Base-by-base conservation (phyloP, 2,329 filamentous ascomycete species). In the Alternaria sp. region DNA sequence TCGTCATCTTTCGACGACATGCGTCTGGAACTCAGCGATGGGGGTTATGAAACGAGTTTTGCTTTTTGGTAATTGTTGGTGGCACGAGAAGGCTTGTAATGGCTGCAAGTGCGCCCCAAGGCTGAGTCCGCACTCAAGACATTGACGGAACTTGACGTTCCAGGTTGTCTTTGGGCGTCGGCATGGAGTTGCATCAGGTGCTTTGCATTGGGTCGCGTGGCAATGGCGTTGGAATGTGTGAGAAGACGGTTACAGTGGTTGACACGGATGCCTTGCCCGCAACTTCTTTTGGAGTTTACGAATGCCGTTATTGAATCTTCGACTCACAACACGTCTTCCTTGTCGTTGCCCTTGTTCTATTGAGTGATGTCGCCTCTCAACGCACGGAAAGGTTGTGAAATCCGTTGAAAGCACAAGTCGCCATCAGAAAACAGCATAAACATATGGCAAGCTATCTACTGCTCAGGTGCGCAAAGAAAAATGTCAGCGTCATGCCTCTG, bases 141-240 rank as follows among this genome's bases (percentile, higher is more conserved):
- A 33, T 9, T n/a, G 14, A 42, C 13, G 21, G 7, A n/a, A 13
- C 17, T 14, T 1, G 37, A 33, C 28, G 37, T 24, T 10, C 24
- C 29, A 5, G 21, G 10, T 55, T 45, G 28, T 50, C 34, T 42
- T 49, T 40, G 48, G 48, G 28, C n/a, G 46, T 46, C 21, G 53
- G 42, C 37, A 58, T 59, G 51, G 56, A 54, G 46, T 49, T 39
- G 37, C 34, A 41, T 44, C n/a, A 23, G 34, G 41, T 54, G 50
- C 11, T 41, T 36, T 46, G 23, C 13, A 33, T 34, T 46, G 29
- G 54, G 54, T 24, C 44, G 59, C 48, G 60, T 65, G 24, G 59
- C 54, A 31, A 52, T 37, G 59, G 62, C 59, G 59, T 62, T 14
- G 46, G 7, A 54, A 48, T 26, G 34, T 39, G 28, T 52, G 14